Percentiles rank a stretch among this genome's conserved stretches.
Conservation (phyloP, 2,329 filamentous ascomycete species). For the Magnaporthales sp. region DNA sequence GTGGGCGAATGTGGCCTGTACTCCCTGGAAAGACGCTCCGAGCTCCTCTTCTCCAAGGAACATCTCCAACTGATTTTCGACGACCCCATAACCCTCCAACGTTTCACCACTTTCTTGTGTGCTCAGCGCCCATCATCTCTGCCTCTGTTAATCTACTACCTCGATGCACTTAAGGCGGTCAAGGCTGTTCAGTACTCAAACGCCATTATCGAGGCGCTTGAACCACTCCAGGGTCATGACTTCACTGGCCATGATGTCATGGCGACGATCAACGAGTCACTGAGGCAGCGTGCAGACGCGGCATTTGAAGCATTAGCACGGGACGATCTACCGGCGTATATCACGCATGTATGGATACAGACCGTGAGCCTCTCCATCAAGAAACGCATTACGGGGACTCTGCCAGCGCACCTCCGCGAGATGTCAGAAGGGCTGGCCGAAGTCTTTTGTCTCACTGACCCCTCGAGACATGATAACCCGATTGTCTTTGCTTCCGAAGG, state of each 20-base stretch:
- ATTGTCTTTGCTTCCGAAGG: slow-evolving; percentile 72
- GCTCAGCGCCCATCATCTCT: slow-evolving; percentile 51
- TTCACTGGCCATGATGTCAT: slow-evolving; percentile 43
- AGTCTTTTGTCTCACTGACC: slow-evolving; percentile 70
- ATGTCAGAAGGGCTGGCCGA: slow-evolving; percentile 69
- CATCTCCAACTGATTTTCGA: slow-evolving; percentile 27
- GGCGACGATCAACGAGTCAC: slow-evolving; percentile 44
- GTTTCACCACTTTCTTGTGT: slow-evolving; percentile 60
- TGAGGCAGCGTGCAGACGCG: slow-evolving; percentile 55
- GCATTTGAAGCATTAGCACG: slow-evolving; percentile 56
- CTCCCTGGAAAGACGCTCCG: slow-evolving; percentile 43
- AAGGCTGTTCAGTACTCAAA: slow-evolving; percentile 65
- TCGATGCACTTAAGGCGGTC: slow-evolving; percentile 62
- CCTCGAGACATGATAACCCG: slow-evolving; percentile 63
- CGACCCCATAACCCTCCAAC: slow-evolving; percentile 22
- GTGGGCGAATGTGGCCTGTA: slow-evolving; percentile 23
- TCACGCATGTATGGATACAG: slow-evolving; percentile 59
- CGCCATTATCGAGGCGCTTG: slow-evolving; percentile 52
- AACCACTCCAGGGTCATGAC: slow-evolving; percentile 43
- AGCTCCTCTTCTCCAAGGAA: slow-evolving; percentile 46
- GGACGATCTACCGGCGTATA: slow-evolving; percentile 64
- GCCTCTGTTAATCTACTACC: slow-evolving; percentile 60
- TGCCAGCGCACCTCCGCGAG: slow-evolving; percentile 54
- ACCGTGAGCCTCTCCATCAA: slow-evolving; percentile 63
- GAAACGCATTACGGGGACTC: slow-evolving; percentile 56